Percentiles rank a stretch among this genome's conserved stretches.
Conservation (phyloP, 192 early-diverging fungal species). For the Pilobolus umbonatus region DNA sequence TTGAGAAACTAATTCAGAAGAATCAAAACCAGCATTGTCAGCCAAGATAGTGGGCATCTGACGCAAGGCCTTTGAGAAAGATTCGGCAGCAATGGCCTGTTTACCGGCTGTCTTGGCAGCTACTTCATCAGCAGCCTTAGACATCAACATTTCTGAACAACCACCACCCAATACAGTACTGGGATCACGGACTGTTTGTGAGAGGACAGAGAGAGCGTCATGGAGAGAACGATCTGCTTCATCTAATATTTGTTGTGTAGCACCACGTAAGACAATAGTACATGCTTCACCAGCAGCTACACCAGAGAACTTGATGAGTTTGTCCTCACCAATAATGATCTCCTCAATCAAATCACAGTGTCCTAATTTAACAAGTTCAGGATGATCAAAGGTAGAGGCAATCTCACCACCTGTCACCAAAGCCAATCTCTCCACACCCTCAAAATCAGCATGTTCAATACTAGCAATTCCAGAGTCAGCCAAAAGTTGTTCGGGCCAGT, state of each 20-base stretch:
- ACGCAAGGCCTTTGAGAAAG: conserved; percentile 90
- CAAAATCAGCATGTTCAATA: conserved; percentile 99
- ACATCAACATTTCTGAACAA: conserved; percentile 97
- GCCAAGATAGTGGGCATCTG: conserved; percentile 97
- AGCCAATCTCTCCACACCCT: conserved; percentile 94
- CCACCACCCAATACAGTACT: conserved; percentile 94
- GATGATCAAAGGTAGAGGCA: conserved; percentile 96
- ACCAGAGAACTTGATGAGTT: conserved; percentile 95
- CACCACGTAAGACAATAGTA: conserved; percentile 96
- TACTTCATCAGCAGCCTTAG: conserved; percentile 91
- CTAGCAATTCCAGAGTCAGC: conserved; percentile 95
- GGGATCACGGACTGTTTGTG: conserved; percentile 92
- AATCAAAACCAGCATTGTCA: conserved; percentile 97
- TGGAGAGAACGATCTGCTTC: conserved; percentile 97
- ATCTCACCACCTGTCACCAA: conserved; percentile 98
- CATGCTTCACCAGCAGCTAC: conserved; percentile 95
- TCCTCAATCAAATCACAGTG: conserved; percentile 97
- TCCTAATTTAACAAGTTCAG: conserved; percentile 92
- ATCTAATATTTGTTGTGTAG: conserved; percentile 91
- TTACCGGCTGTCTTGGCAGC: conserved; percentile 92
- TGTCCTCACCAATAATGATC: conserved; percentile 98
- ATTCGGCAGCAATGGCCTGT: conserved; percentile 90
- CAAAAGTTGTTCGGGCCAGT: conserved; percentile 99
- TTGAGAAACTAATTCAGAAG: conserved; percentile 86
- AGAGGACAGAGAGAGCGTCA: conserved; percentile 93